Conservation (phyloP, 257 asterid species). For the Solanum virginianum region DNA sequence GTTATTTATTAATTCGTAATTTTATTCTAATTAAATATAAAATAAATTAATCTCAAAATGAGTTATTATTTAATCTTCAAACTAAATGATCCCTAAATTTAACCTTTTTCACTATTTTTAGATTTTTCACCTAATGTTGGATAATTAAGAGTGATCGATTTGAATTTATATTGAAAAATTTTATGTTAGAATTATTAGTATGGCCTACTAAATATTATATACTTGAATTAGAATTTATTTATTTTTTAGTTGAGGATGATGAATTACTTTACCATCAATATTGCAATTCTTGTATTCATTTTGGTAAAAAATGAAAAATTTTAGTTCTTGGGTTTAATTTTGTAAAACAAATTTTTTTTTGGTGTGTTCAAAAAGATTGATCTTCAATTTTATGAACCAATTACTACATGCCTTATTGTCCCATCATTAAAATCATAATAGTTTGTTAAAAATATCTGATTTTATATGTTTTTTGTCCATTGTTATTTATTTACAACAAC, state of each 20-base stretch:
- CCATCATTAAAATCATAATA: not conserved
- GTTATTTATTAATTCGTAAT: too few species aligned
- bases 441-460: not conserved
- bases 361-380: not conserved
- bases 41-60: too few species aligned
- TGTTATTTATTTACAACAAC: too few species aligned
- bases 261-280: not conserved
- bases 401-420: not conserved
- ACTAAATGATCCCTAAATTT: not conserved
- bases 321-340: not conserved
- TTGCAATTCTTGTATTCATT: not conserved
- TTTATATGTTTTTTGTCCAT: too few species aligned
- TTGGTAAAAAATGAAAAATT: not conserved
- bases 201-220: not conserved
- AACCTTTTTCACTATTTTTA: too few species aligned
- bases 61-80: too few species aligned
- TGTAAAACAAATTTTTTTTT: not conserved
- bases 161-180: not conserved
- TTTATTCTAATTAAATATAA: too few species aligned
- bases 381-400: not conserved
- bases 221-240: too few species aligned
- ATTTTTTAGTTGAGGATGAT: not conserved
- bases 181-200: not conserved
- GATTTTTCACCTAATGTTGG: not conserved
- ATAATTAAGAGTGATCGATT: not conserved